Evolutionary conservation across 495 filamentous ascomycete genomes (phyloP), one percentile per base, ranked within the genome.

Genomic region (Aspergillus bertholletiae): DNA sequence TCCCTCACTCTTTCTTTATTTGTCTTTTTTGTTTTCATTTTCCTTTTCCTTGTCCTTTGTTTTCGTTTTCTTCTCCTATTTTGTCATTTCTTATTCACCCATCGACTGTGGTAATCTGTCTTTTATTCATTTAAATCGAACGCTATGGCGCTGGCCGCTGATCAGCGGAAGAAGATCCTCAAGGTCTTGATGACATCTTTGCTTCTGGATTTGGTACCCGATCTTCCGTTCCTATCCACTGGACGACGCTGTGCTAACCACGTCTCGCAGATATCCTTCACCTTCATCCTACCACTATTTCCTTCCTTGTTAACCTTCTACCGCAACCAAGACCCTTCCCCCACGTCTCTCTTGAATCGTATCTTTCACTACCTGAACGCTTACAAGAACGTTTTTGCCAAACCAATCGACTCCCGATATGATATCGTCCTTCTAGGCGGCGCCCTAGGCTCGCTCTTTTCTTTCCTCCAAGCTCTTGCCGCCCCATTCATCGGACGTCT

Each of bases 201-300:
- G 28, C 72, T 90, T 4, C 73, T 90, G 22, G 88, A 90, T 71
- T 68, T 90, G 56, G 88, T 90, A 74, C 24, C 64, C 20, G 34
- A 30, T 3, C 22, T 30, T 6, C 18, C 21, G 43, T 35, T 49
- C 41, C 32, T n/a, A 24, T 32, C 21, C 12, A 32, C 8, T 40
- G 37, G 57, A 17, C 24, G 46, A 2, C 17, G 6, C 22, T 17
- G 13, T 28, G 6, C 49, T 51, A 15, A 41, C 35, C 15, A 18
- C 17, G 17, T 20, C 13, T 52, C 39, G 13, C 55, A 90, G 87
- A 86, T 90, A 58, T 91, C 88, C 30, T 92, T 92, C 68, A 97
- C 95, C n/a, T 94, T 97, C 72, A 97, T 97, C 73, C 87, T 98
- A 5, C 94, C 94, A 1, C 84, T 98, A 40, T 98, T 96, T 67